These are phyloP conservation scores for Escallonia rubra DNA, from an alignment of 129 eudicot species.

Conservation along the genomic window DNA sequence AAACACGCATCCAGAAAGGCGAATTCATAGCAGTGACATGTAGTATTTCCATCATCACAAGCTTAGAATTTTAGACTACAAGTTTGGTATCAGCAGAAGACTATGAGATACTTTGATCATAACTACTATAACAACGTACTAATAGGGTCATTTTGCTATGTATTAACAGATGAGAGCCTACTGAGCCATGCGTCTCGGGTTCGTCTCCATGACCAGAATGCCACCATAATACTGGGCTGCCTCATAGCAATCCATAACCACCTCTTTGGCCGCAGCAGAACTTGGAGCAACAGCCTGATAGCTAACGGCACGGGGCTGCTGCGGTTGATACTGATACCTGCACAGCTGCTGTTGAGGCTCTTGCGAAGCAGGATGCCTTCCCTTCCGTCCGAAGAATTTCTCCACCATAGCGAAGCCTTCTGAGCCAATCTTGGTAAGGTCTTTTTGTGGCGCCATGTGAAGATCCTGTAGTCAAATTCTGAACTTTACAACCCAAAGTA, in stretches of 20 bases:
- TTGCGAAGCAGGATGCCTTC: neutral
- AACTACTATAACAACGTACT: neutral
- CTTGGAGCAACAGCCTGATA: neutral
- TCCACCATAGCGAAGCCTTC: constrained; percentile 17
- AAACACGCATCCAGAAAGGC: too few relatives aligned
- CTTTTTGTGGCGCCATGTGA: neutral
- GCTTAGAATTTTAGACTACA: neutral
- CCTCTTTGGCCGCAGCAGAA: neutral
- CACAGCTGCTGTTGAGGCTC: neutral
- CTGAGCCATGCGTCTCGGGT: neutral
- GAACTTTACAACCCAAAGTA: neutral
- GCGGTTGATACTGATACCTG: neutral
- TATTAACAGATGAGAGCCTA: neutral
- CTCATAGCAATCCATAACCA: neutral
- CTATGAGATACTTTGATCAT: neutral
- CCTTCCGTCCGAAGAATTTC: constrained; percentile 7
- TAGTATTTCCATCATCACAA: neutral
- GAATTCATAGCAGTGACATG: too few relatives aligned
- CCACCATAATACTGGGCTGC: constrained; percentile 37
- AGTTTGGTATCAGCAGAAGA: constrained; percentile 12
- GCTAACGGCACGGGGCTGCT: neutral
- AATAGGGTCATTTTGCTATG: neutral
- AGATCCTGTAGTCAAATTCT: too few relatives aligned
- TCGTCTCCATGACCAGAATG: constrained; percentile 15
- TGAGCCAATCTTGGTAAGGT: constrained; percentile 23